Conservation (phyloP, 179 eudicot genomes). For the Silene vulgaris region DNA sequence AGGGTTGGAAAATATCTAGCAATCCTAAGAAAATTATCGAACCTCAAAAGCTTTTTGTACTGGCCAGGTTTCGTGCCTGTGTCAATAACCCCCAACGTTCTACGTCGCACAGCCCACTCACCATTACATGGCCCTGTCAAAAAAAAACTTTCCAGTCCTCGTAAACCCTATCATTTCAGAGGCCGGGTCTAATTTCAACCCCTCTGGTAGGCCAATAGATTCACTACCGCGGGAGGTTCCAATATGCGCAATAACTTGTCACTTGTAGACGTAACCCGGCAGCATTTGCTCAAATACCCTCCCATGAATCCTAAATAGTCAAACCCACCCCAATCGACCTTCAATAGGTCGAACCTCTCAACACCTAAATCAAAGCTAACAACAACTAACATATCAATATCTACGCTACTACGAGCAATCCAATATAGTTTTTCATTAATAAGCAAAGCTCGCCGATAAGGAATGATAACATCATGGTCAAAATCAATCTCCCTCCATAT, state of each 20-base stretch:
- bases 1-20: not conserved
- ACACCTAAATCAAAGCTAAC: not conserved
- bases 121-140: not conserved
- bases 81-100: slow-evolving; percentile 7
- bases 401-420: not conserved
- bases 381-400: not conserved
- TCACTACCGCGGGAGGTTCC: not conserved
- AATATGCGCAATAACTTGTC: not conserved
- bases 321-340: too few relatives aligned
- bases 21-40: not conserved
- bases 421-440: slow-evolving; percentile 11
- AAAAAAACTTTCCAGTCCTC: not conserved
- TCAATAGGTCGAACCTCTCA: not conserved
- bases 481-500: too few relatives aligned
- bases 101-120: not conserved
- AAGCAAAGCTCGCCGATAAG: not conserved
- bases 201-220: not conserved
- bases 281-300: not conserved
- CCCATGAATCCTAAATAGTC: not conserved
- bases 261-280: not conserved
- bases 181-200: not conserved
- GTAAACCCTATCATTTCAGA: slow-evolving; percentile 5
- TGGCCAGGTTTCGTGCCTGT: slow-evolving; percentile 12
- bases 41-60: not conserved
- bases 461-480: too few relatives aligned